phyloP scores from a whole-genome alignment of 148 eudicot species.

The Salicornia ramosissima region DNA sequence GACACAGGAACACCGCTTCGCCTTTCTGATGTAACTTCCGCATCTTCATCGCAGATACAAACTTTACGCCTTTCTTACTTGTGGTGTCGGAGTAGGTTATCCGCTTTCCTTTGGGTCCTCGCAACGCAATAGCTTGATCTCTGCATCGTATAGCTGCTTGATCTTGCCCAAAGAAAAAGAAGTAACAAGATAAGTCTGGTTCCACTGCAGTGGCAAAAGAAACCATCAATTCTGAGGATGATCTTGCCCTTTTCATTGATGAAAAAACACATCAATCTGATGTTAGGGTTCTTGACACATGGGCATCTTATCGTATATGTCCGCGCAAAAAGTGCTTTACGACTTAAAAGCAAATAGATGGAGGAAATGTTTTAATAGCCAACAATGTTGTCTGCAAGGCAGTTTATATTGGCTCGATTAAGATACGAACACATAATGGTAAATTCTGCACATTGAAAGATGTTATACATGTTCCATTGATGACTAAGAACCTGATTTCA shows the following conservation, averaged over 20 bases:
- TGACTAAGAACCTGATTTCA: too few species aligned
- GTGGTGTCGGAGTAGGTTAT: too few species aligned
- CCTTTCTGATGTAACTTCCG: too few species aligned
- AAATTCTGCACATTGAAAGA: not conserved
- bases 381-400: not conserved
- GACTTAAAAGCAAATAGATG: constrained; percentile 1
- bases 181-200: not conserved
- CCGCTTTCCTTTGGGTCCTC: too few species aligned
- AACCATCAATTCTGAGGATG: not conserved
- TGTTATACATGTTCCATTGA: too few species aligned
- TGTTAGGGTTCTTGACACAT: constrained; percentile 2
- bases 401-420: not conserved
- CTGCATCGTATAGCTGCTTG: too few species aligned
- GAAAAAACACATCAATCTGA: not conserved
- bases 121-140: too few species aligned
- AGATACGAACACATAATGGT: not conserved
- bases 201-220: too few species aligned
- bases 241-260: not conserved
- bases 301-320: constrained; percentile 3
- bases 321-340: constrained; percentile 6
- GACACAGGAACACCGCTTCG: too few species aligned
- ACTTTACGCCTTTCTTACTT: too few species aligned
- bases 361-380: constrained; percentile 3
- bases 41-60: too few species aligned
- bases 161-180: constrained; percentile 17